Conservation (phyloP, 208 protist genomes). For the Wallacemonas sp. region DNA sequence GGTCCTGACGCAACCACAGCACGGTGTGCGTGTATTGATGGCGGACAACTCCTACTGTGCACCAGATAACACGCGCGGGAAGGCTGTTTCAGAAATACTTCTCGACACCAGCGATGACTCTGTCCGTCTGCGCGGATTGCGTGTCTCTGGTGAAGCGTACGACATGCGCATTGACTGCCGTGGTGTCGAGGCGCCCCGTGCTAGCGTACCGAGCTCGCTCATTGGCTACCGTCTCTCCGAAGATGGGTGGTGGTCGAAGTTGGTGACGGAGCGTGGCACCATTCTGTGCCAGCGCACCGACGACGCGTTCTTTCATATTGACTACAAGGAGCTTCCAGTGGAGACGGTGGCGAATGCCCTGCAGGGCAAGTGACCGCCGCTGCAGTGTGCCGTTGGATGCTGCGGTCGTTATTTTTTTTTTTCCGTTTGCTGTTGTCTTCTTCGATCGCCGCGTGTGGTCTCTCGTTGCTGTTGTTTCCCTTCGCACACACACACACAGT, state of each 20-base stretch:
- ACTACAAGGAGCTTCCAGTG: constrained; percentile 1
- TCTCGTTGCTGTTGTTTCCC: too few relatives aligned
- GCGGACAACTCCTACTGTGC: constrained; percentile 65
- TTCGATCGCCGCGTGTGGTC: too few relatives aligned
- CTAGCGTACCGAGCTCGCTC: neutral
- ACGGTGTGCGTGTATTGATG: constrained; percentile 30
- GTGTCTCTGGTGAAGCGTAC: constrained; percentile 6
- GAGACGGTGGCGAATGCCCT: neutral
- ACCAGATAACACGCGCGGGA: constrained; percentile 27
- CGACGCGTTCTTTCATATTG: constrained; percentile 10
- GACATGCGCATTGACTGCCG: constrained; percentile 1
- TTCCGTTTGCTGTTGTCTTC: constrained; percentile 17
- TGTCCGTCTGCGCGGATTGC: neutral
- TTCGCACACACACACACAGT: too few relatives aligned
- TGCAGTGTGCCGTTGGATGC: neutral
- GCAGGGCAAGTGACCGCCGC: too few relatives aligned
- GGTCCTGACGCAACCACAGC: constrained; percentile 32
- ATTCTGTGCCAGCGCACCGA: constrained; percentile 11
- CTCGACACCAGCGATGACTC: constrained; percentile 27
- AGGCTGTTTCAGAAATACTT: constrained; percentile 35
- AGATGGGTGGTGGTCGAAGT: constrained; percentile 12
- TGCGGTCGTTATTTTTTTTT: constrained; percentile 8
- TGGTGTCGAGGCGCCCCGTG: neutral
- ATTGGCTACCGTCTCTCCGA: neutral
- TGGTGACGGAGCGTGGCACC: neutral